Percentiles rank a stretch among this genome's conserved stretches.
phyloP scores from a whole-genome alignment of 1,284 basidiomycete genomes.

The Sporisorium graminicola region DNA sequence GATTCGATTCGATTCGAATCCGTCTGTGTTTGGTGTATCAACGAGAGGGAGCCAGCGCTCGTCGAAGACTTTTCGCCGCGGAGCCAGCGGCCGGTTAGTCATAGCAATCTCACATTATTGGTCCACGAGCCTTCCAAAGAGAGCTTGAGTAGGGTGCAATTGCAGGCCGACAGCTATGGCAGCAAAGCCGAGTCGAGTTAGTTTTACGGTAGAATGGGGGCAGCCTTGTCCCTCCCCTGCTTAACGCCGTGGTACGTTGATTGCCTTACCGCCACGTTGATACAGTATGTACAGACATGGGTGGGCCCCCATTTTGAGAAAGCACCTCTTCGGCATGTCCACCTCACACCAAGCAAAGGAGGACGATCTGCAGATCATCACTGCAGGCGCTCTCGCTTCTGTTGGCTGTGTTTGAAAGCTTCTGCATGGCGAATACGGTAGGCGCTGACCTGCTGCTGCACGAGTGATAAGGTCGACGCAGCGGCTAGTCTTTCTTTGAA shows the following conservation, averaged over 20 bases:
- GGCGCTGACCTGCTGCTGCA: not conserved
- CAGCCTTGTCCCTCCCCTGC: not conserved
- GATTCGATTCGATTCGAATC: no score
- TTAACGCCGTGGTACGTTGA: not conserved
- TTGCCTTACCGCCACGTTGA: constrained; percentile 5
- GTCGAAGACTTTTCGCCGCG: no score
- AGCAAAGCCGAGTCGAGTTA: no score
- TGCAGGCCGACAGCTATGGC: no score
- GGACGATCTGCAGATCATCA: not conserved
- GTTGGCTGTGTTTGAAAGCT: not conserved
- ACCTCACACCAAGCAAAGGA: not conserved
- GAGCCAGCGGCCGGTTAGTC: no score
- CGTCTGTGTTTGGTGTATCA: constrained; percentile 4
- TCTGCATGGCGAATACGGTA: no score
- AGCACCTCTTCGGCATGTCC: not conserved
- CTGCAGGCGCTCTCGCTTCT: not conserved
- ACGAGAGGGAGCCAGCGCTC: not conserved
- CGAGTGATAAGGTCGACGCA: not conserved
- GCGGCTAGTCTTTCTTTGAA: not conserved
- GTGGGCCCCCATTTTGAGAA: not conserved
- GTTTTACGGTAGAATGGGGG: no score
- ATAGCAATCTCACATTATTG: no score
- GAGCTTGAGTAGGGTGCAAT: not conserved
- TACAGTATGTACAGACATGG: not conserved
- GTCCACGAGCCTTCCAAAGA: no score